A percentile compares a stretch with the other conserved stretches of the same genome.
phyloP scores from a whole-genome alignment of 2,329 filamentous ascomycete genomes.

The Neocucurbitaria cava region DNA sequence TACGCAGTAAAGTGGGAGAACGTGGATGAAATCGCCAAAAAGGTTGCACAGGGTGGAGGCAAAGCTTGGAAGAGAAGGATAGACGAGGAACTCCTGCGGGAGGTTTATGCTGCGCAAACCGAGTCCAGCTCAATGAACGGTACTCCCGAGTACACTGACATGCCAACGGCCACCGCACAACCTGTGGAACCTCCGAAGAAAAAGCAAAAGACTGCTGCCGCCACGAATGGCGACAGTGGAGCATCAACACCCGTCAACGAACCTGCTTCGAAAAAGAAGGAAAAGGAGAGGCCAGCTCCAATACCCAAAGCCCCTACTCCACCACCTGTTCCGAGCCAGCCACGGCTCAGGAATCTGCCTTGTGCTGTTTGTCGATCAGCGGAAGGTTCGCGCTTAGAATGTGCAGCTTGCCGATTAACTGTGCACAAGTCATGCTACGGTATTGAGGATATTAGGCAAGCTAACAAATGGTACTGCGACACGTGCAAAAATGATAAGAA shows the following conservation, averaged over 20 bases:
- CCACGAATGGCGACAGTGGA: constrained; percentile 57
- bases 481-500: constrained; percentile 95
- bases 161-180: constrained; percentile 32
- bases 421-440: constrained; percentile 95
- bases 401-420: constrained; percentile 86
- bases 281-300: constrained; percentile 54
- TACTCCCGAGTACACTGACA: constrained; percentile 37
- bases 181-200: constrained; percentile 64
- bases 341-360: constrained; percentile 78
- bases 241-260: constrained; percentile 51
- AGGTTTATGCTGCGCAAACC: constrained; percentile 54
- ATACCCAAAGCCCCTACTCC: constrained; percentile 58
- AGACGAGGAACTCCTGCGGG: constrained; percentile 89
- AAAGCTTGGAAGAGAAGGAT: constrained; percentile 87
- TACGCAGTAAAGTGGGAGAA: constrained; percentile 97
- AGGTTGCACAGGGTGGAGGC: constrained; percentile 78
- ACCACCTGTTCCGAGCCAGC: constrained; percentile 74
- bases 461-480: constrained; percentile 88
- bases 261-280: constrained; percentile 49
- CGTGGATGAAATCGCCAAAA: constrained; percentile 87
- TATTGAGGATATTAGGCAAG: constrained; percentile 72
- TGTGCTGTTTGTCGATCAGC: constrained; percentile 84
- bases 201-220: constrained; percentile 59
- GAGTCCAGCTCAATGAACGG: constrained; percentile 36
- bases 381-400: constrained; percentile 69